These are phyloP conservation scores for Tuber aestivum DNA, from an alignment of 495 filamentous ascomycete species.

Conservation along the genomic window DNA sequence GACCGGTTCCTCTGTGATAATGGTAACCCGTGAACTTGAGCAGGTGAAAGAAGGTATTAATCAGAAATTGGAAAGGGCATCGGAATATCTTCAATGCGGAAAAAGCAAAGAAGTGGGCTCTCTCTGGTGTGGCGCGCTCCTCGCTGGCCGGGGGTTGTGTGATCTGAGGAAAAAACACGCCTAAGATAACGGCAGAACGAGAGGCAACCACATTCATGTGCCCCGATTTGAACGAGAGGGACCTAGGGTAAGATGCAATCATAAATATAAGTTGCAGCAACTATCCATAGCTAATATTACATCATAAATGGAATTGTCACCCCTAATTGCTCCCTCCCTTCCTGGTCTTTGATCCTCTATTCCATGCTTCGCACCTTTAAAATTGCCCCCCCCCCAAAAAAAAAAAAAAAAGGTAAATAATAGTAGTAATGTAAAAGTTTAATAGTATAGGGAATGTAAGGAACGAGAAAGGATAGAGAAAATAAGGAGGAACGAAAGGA, in stretches of 20 bases:
- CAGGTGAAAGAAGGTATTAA: slow-evolving; percentile 5
- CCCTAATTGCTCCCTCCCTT: slow-evolving; percentile 8
- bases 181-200: slow-evolving; percentile 21
- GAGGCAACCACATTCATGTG: slow-evolving; percentile 24
- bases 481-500: slow-evolving; percentile 12
- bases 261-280: slow-evolving; percentile 8
- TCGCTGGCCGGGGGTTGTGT: slow-evolving; percentile 8
- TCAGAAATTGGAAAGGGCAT: slow-evolving; percentile 10
- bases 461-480: neutral
- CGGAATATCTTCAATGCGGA: slow-evolving; percentile 19
- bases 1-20: slow-evolving; percentile 20
- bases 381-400: neutral
- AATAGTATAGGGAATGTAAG: neutral
- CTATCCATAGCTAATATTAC: slow-evolving; percentile 25
- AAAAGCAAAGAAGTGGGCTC: slow-evolving; percentile 8
- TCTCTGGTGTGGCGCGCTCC: neutral
- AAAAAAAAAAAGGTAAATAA: slow-evolving; percentile 4
- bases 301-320: slow-evolving; percentile 23
- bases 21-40: slow-evolving; percentile 13
- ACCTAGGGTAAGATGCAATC: slow-evolving; percentile 20
- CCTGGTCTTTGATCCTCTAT: slow-evolving; percentile 21
- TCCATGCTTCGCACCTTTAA: slow-evolving; percentile 16
- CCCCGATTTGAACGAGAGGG: slow-evolving; percentile 12
- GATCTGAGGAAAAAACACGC: neutral
- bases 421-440: slow-evolving; percentile 4